Evolutionary conservation across 306 rosid species (phyloP), one percentile per base, ranked within the genome.

Genomic region (Malus domestica): DNA sequence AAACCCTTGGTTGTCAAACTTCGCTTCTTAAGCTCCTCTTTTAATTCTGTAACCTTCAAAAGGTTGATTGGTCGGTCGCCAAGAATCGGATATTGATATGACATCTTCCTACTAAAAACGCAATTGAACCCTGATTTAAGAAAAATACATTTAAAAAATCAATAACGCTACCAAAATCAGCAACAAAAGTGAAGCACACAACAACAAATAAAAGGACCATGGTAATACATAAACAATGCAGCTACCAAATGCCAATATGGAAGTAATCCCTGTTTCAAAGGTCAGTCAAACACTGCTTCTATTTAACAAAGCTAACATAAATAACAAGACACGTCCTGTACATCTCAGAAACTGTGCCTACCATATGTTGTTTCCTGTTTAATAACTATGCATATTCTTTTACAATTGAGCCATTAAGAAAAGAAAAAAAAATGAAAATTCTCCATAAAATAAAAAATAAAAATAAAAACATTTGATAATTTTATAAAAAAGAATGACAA

Each of bases 11-110:
- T 85, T 16, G 88, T 75, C 69, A 96, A 77, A 78, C 57, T 96
- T 78, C 99, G 85, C 80, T 83, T 93, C 89, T 83, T 93, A 6
- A 96, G 89, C 87, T 96, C 99, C 79, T 96, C 99, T 80, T 82
- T 96, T 82, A 96, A 77, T 79, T 87, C 99, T 0, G 93, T 85
- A 79, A 96, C 99, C 88, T 81, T 96, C 99, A 96, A 96, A 76
- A 90, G 98, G 75, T 93, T 83, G 87, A 96, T 77, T 11, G 99
- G 90, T 27, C 92, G 87, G 79, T 89, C 85, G 67, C 88, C 93
- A 42, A 92, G 89, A 69, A 82, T 46, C 1, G 89, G 96, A 85
- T 90, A 92, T 5, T 78, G 81, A 14, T 98, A 86, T 5, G 98
- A 84, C 99, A 96, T 96, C 73, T 70, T 68, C 82, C 75, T 65